phyloP scores from a whole-genome alignment of 345 rosid species.

The Cardamine resedifolia region DNA sequence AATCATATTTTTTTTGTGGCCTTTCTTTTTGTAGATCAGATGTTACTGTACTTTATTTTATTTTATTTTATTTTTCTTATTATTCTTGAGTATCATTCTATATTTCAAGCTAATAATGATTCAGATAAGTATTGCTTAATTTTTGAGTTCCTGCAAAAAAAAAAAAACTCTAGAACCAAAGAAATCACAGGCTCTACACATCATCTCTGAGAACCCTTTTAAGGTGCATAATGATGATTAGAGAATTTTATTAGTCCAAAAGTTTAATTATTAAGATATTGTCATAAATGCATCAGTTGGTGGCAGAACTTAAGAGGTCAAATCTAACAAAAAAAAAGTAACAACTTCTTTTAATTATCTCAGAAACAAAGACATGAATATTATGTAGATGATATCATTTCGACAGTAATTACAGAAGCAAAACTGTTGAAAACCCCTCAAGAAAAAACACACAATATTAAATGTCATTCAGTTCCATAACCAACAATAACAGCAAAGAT shows the following conservation, averaged over 20 bases:
- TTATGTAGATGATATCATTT: neutral
- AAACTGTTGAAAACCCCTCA: constrained; percentile 26
- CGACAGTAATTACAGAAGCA: constrained; percentile 22
- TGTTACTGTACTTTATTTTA: neutral
- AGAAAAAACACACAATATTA: constrained; percentile 29
- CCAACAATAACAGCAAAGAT: neutral
- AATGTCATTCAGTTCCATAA: constrained; percentile 17
- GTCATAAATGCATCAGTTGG: constrained; percentile 6
- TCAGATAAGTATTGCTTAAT: constrained; percentile 1
- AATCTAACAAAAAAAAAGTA: constrained; percentile 9
- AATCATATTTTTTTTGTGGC: neutral
- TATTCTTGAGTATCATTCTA: neutral
- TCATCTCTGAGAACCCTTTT: neutral
- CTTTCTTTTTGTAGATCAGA: constrained; percentile 21
- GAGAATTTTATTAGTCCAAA: neutral
- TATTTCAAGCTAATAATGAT: neutral
- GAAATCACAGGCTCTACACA: neutral
- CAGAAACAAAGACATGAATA: constrained; percentile 22
- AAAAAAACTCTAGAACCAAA: constrained; percentile 1
- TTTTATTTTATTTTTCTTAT: neutral
- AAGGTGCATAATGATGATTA: constrained; percentile 1
- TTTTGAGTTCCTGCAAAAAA: neutral
- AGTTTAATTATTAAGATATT: neutral
- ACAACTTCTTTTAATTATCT: neutral
- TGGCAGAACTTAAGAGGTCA: constrained; percentile 5